A percentile compares a stretch with the other conserved stretches of the same genome.
phyloP scores from a whole-genome alignment of 1,284 basidiomycete genomes.

The Papiliotrema nemorosa region DNA sequence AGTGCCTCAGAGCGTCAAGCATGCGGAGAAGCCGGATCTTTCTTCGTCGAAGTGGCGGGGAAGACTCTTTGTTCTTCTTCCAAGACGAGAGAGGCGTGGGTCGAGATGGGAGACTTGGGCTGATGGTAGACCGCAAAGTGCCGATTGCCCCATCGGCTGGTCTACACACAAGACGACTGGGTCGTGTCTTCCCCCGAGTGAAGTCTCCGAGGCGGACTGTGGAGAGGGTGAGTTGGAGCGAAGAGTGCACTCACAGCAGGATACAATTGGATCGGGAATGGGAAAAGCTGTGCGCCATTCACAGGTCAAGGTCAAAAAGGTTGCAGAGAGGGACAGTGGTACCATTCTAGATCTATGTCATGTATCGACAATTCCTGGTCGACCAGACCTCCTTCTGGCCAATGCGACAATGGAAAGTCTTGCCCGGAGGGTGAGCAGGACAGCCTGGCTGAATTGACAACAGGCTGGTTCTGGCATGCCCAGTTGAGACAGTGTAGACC shows the following conservation, averaged over 20 bases:
- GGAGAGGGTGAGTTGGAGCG: neutral
- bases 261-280: neutral
- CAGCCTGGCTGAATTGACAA: no score
- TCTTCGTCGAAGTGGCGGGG: neutral
- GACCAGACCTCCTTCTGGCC: neutral
- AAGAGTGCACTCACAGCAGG: neutral
- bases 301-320: no score
- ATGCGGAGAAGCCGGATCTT: neutral
- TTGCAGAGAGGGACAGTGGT: no score
- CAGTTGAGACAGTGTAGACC: neutral
- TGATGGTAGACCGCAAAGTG: neutral
- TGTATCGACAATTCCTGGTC: neutral
- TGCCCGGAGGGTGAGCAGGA: neutral
- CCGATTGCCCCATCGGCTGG: neutral
- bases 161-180: neutral
- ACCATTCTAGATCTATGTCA: neutral
- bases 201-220: neutral
- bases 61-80: neutral
- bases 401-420: constrained; percentile 1
- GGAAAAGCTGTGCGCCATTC: neutral
- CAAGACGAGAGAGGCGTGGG: neutral
- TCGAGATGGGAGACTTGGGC: neutral
- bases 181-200: neutral
- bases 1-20: neutral
- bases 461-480: constrained; percentile 5